These are phyloP conservation scores for Lodderomyces margitis DNA, from an alignment of 1,139 yeast species.

Conservation along the genomic window DNA sequence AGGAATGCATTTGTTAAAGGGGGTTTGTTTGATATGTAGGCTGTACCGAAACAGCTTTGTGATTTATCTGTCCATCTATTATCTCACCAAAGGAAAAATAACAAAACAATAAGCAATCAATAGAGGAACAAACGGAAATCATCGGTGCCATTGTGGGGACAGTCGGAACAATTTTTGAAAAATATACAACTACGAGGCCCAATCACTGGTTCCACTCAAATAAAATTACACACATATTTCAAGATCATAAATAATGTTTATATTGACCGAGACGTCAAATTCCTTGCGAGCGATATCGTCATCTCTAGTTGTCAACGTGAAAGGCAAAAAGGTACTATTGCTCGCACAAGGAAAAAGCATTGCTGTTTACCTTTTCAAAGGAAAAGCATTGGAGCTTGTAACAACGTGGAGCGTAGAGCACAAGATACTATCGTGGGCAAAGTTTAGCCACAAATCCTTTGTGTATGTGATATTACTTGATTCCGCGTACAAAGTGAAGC, in stretches of 20 bases:
- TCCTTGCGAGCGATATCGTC: constrained; percentile 5
- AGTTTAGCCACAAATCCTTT: not conserved
- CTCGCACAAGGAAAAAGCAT: not conserved
- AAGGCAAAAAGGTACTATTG: constrained; percentile 1
- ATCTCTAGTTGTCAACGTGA: constrained; percentile 6
- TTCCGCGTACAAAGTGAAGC: not conserved
- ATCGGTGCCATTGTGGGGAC: too few relatives aligned
- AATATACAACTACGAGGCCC: too few relatives aligned
- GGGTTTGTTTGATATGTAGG: not conserved
- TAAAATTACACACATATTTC: too few relatives aligned
- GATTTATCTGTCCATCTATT: too few relatives aligned
- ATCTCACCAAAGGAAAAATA: too few relatives aligned
- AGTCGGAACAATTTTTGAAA: too few relatives aligned
- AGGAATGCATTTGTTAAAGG: too few relatives aligned
- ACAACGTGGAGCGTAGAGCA: not conserved
- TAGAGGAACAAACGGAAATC: too few relatives aligned
- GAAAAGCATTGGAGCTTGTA: not conserved
- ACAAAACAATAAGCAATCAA: too few relatives aligned
- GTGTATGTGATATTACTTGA: not conserved
- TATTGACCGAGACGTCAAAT: constrained; percentile 19
- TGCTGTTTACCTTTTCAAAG: not conserved
- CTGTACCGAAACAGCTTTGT: constrained; percentile 3
- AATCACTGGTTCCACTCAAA: too few relatives aligned
- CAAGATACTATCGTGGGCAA: constrained; percentile 3
- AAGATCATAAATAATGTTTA: constrained; percentile 11